These are phyloP conservation scores for Kwoniella sp. DNA, from an alignment of 768 basidiomycete species.

Conservation along the genomic window DNA sequence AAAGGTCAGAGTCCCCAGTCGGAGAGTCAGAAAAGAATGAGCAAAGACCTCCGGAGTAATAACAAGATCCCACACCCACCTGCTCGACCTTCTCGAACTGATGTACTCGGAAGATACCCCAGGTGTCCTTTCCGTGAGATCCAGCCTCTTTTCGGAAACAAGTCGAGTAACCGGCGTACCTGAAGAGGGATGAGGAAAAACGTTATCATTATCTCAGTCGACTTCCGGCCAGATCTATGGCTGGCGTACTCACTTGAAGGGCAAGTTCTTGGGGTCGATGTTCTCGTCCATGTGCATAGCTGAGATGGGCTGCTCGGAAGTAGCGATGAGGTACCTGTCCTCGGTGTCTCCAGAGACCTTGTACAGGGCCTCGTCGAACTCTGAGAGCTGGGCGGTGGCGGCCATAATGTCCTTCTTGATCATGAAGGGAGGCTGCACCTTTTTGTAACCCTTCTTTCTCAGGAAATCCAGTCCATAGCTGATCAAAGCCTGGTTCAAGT, in stretches of 20 bases:
- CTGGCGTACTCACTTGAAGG: slow-evolving; percentile 68
- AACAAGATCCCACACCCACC: slow-evolving; percentile 43
- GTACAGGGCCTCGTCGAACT: slow-evolving; percentile 98
- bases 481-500: slow-evolving; percentile 95
- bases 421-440: slow-evolving; percentile 95
- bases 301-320: slow-evolving; percentile 98
- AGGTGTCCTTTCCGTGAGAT: slow-evolving; percentile 94
- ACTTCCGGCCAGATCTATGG: not conserved
- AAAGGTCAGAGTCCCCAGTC: not conserved
- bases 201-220: not conserved
- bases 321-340: slow-evolving; percentile 98
- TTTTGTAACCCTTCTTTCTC: slow-evolving; percentile 78
- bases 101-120: slow-evolving; percentile 99
- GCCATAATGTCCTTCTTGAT: slow-evolving; percentile 98
- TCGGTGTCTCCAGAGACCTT: slow-evolving; percentile 67
- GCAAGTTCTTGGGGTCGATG: slow-evolving; percentile 93
- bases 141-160: slow-evolving; percentile 99
- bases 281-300: slow-evolving; percentile 94
- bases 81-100: slow-evolving; percentile 98
- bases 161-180: slow-evolving; percentile 66
- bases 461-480: slow-evolving; percentile 93
- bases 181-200: slow-evolving; percentile 18
- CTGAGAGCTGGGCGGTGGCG: slow-evolving; percentile 95
- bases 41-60: not conserved
- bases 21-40: not conserved